Base-by-base conservation (phyloP, 768 basidiomycete species). In the Kwoniella shandongensis region DNA sequence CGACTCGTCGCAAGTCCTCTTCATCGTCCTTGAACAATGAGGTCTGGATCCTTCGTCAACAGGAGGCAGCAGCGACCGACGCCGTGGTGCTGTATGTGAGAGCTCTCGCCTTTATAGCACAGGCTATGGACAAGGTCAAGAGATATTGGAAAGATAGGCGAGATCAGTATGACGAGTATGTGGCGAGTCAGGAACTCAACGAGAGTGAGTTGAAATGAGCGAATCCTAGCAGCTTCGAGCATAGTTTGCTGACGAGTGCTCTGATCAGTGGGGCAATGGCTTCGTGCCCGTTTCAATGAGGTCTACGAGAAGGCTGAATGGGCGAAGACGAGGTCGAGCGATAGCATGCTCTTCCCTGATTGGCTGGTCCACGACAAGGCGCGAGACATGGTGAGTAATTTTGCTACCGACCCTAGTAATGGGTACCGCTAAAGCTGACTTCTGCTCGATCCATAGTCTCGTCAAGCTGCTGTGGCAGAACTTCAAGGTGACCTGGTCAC, bases 351-450 rank as follows among this genome's bases (percentile, higher is more conserved):
- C 18, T 93, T 86, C 79, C 82, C 94, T 15, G 93, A 97, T 73
- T 88, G 91, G 76, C 79, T 97, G 22, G 83, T 98, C 4, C 97
- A 96, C 73, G 92, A 97, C 74, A 87, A 89, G 53, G 94, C 93
- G 0, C 81, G 96, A 30, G 79, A 86, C 40, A 80, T 93, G 41
- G 94, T 96, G 58, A 46, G 88, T 81, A 11, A 25, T 23, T 4
- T 26, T 17, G 23, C n/a, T n/a, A n/a, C n/a, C n/a, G n/a, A n/a
- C n/a, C n/a, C n/a, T n/a, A n/a, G n/a, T n/a, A n/a, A n/a, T n/a
- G n/a, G n/a, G n/a, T 13, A 39, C 35, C 18, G 18, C 27, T 20
- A 6, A 4, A 4, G 12, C 27, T 36, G 26, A 27, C 26, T 18
- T 17, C 23, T 53, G 42, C 52, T 15, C 30, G 41, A 13, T 8